These are phyloP conservation scores for Saccharum hybrid DNA, from an alignment of 202 grass and related monocot species.

Conservation along the genomic window DNA sequence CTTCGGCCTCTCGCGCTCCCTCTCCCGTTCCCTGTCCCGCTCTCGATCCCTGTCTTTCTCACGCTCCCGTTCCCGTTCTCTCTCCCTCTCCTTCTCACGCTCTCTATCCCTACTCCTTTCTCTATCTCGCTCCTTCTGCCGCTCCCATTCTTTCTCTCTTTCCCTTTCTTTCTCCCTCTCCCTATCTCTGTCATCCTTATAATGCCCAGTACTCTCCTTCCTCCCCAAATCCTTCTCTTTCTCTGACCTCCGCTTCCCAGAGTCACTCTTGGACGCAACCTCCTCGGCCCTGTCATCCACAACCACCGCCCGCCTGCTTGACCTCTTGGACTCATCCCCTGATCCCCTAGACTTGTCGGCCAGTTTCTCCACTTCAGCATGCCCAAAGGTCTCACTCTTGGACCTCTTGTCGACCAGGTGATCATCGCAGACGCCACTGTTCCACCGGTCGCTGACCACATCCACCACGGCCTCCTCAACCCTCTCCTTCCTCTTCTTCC, in stretches of 20 bases:
- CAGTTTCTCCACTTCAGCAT: constrained; percentile 60
- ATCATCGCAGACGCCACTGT: constrained; percentile 68
- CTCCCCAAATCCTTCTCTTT: constrained; percentile 64
- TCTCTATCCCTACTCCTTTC: constrained; percentile 56
- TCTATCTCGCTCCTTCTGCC: constrained; percentile 63
- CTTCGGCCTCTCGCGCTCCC: constrained; percentile 51
- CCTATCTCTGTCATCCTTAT: constrained; percentile 65
- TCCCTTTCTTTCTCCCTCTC: constrained; percentile 60
- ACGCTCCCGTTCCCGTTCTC: constrained; percentile 39
- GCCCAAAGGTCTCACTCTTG: constrained; percentile 67
- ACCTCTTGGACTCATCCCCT: constrained; percentile 71
- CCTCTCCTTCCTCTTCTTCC: constrained; percentile 81
- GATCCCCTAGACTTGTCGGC: constrained; percentile 64
- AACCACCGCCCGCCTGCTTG: constrained; percentile 47
- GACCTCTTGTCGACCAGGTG: constrained; percentile 71
- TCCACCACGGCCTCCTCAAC: constrained; percentile 67
- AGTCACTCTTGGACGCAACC: constrained; percentile 56
- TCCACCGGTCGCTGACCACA: constrained; percentile 80
- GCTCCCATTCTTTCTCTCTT: constrained; percentile 54
- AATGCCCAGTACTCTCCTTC: constrained; percentile 61
- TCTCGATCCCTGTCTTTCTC: constrained; percentile 51
- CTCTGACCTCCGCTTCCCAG: constrained; percentile 59
- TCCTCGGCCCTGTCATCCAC: constrained; percentile 70
- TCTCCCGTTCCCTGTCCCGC: constrained; percentile 51
- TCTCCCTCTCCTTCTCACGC: constrained; percentile 41